phyloP scores from a whole-genome alignment of 768 basidiomycete species.

The Suillus spraguei region DNA sequence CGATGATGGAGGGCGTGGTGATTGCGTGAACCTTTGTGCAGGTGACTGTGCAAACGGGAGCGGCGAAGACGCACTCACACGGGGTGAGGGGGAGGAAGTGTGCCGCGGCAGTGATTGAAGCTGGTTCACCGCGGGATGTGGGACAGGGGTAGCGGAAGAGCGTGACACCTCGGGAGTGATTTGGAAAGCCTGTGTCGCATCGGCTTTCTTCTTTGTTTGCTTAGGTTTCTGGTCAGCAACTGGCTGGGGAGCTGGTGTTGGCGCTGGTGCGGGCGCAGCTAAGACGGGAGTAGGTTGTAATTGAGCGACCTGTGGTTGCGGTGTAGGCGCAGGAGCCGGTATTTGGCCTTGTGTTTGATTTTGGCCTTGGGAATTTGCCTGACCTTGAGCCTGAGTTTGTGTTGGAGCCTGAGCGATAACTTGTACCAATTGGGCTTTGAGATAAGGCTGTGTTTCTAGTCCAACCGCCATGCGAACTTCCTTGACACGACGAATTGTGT shows the following conservation, averaged over 20 bases:
- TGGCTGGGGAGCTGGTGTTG: constrained; percentile 33
- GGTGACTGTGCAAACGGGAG: constrained; percentile 27
- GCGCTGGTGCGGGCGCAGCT: constrained; percentile 31
- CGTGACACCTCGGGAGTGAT: constrained; percentile 32
- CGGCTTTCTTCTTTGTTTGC: constrained; percentile 32
- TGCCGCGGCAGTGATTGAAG: constrained; percentile 27
- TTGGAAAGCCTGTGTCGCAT: constrained; percentile 22
- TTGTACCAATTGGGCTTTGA: constrained; percentile 7
- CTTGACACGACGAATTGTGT: constrained; percentile 41
- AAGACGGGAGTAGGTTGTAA: constrained; percentile 39
- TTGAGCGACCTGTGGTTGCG: constrained; percentile 36
- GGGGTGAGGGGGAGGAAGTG: constrained; percentile 29
- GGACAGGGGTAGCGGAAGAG: constrained; percentile 33
- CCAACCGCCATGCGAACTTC: constrained; percentile 29
- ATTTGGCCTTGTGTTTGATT: constrained; percentile 35
- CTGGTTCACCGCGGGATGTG: constrained; percentile 36
- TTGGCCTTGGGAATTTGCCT: constrained; percentile 28
- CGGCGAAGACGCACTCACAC: constrained; percentile 32
- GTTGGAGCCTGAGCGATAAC: constrained; percentile 20
- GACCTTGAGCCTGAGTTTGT: constrained; percentile 23
- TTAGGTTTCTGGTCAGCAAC: constrained; percentile 27
- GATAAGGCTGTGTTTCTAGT: constrained; percentile 5
- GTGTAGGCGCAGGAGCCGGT: constrained; percentile 28
- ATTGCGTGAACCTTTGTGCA: constrained; percentile 37
- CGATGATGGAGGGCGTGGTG: constrained; percentile 36